Evolutionary conservation across 495 filamentous ascomycete genomes (phyloP), one percentile per base, ranked within the genome.

Genomic region (Neurospora pannonica): DNA sequence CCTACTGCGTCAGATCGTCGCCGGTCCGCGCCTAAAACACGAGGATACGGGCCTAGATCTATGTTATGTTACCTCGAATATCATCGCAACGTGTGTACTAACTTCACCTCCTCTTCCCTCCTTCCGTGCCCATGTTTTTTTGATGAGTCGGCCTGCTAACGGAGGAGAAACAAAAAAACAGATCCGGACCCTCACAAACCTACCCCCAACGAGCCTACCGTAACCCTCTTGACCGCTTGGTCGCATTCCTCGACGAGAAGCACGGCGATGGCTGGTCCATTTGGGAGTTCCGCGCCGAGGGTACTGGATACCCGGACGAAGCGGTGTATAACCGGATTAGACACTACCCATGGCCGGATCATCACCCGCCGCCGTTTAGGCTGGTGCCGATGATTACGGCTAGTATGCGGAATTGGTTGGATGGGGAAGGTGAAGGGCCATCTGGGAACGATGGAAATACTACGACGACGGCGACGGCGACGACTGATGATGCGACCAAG

Each of bases 271-370:
- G 94, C 73, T 98, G 95, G 96, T 88, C 90, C 11, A 97, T 99
- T 76, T 99, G 94, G 94, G 96, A 99, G 79, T 98, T 98, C 78
- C 90, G 97, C 42, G 96, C 94, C 39, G 96, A 99, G 80, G 96
- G 96, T 10, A 97, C 97, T 0, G 96, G 96, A 0, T 99, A 99
- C 77, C 93, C 93, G 0, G 96, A 98, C 80, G 87, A 87, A 34
- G 95, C 96, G 73, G 94, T 99, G 2, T 93, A 95, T 78, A 86
- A 88, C 38, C 85, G 94, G 0, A 90, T 98, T 70, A 88, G 91
- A 75, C 96, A 98, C 83, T 98, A 92, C 77, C 96, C 96, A 2
- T 99, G 93, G 88, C 97, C 97, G 0, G 96, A 99, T 80, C 96
- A 99, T 79, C 96, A 98, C 80, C 97, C 96, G 38, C 96, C 96